Evolutionary conservation across 2,329 filamentous ascomycete genomes (phyloP).

Genomic region (Monosporascus sp.): DNA sequence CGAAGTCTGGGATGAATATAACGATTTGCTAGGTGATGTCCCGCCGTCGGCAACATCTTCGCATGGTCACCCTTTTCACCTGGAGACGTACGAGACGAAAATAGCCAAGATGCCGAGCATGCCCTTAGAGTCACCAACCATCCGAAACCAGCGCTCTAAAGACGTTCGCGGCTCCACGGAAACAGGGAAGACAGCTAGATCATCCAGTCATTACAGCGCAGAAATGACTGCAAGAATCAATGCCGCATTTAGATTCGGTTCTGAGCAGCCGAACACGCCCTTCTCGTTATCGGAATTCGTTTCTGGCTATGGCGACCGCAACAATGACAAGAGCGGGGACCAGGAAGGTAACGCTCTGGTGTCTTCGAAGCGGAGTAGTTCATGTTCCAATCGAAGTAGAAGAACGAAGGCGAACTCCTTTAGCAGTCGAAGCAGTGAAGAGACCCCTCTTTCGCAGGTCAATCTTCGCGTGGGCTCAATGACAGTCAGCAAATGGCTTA

Average conservation of each 20-base stretch:
- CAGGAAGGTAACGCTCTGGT: constrained; percentile 9
- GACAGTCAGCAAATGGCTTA: constrained; percentile 84
- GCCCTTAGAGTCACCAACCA: constrained; percentile 44
- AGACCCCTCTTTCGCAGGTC: constrained; percentile 62
- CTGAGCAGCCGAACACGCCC: constrained; percentile 38
- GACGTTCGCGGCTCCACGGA: constrained; percentile 28
- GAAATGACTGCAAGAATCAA: constrained; percentile 51
- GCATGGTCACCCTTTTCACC: constrained; percentile 49
- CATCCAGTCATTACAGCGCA: constrained; percentile 49
- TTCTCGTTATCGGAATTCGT: constrained; percentile 39
- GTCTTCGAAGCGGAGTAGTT: constrained; percentile 22
- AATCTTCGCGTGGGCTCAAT: constrained; percentile 75
- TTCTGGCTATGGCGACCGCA: constrained; percentile 34
- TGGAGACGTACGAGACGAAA: constrained; percentile 42
- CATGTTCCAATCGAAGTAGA: constrained; percentile 27
- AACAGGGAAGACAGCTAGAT: constrained; percentile 27
- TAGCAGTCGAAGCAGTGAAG: constrained; percentile 46
- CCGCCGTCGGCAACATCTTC: constrained; percentile 52
- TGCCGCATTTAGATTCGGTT: constrained; percentile 37
- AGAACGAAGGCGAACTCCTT: constrained; percentile 34
- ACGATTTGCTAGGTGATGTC: constrained; percentile 73
- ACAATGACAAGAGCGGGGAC: constrained; percentile 19
- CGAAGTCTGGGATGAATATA: constrained; percentile 91
- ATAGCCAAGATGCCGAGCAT: constrained; percentile 30
- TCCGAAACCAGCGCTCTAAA: constrained; percentile 26